These are phyloP conservation scores for Oryza rufipogon DNA, from an alignment of 176 grass and related monocot species.

Conservation along the genomic window DNA sequence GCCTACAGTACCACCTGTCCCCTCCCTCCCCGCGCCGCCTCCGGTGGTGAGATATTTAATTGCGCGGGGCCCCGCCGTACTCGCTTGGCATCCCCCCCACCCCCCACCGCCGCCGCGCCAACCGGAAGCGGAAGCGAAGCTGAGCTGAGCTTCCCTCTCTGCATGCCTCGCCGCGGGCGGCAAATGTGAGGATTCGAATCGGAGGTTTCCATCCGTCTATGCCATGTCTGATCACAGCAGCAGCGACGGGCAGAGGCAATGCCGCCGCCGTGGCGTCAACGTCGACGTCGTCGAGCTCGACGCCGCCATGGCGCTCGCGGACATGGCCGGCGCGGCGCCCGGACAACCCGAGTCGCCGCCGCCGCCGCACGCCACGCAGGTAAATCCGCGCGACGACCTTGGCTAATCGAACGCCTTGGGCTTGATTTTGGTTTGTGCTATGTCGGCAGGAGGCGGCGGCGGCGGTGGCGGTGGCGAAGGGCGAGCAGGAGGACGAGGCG, in stretches of 20 bases:
- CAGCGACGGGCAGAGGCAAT: constrained; percentile 42
- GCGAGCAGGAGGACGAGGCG: constrained; percentile 18
- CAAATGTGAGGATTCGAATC: neutral
- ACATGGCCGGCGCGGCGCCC: constrained; percentile 49
- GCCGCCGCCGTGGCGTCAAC: constrained; percentile 40
- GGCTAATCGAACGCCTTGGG: too few species aligned
- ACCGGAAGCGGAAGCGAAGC: too few species aligned
- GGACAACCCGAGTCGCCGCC: too few species aligned
- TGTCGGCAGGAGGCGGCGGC: constrained; percentile 3
- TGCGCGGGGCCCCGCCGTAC: constrained; percentile 6
- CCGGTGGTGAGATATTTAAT: constrained; percentile 22
- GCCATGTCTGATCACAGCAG: constrained; percentile 48
- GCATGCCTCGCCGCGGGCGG: too few species aligned
- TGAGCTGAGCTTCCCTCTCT: neutral
- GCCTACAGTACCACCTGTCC: constrained; percentile 33
- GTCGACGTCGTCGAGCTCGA: constrained; percentile 77
- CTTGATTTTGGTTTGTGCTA: neutral
- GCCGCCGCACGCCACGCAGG: neutral
- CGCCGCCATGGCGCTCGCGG: constrained; percentile 68
- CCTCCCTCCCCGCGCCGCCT: constrained; percentile 9
- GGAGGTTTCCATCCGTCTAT: too few species aligned
- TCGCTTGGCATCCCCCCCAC: neutral
- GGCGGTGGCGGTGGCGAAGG: neutral
- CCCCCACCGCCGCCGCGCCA: neutral
- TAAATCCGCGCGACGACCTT: neutral